Evolutionary conservation across 2,329 filamentous ascomycete species (phyloP).

Genomic region (Xylaria sp.): DNA sequence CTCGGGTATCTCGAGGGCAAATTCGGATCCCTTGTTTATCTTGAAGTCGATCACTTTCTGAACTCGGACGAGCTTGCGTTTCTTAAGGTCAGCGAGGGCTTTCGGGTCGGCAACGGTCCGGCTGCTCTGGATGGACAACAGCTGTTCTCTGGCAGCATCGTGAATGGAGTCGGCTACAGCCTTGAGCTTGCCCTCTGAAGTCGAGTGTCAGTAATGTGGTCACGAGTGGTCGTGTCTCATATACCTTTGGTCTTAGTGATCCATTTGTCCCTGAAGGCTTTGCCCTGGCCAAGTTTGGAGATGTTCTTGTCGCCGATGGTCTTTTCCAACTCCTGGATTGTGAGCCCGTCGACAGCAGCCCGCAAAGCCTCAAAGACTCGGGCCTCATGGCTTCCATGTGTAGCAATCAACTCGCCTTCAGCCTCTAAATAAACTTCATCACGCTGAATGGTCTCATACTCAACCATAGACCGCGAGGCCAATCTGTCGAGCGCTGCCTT

Average conservation of each 20-base stretch:
- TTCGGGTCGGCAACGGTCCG: constrained; percentile 67
- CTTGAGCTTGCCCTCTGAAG: constrained; percentile 21
- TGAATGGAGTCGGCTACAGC: constrained; percentile 71
- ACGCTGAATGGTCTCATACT: not conserved
- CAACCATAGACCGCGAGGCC: constrained; percentile 18
- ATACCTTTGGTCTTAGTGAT: constrained; percentile 59
- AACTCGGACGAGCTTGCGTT: constrained; percentile 87
- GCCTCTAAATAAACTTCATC: constrained; percentile 8
- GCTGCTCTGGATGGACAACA: constrained; percentile 69
- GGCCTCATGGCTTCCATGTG: constrained; percentile 29
- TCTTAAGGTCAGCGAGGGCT: constrained; percentile 81
- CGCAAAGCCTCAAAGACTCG: constrained; percentile 26
- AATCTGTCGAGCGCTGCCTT: constrained; percentile 31
- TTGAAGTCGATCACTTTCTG: constrained; percentile 88
- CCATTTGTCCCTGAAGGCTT: constrained; percentile 85
- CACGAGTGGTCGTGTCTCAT: too few species aligned
- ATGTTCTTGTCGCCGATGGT: constrained; percentile 54
- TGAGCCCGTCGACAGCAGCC: constrained; percentile 14
- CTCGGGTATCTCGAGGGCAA: constrained; percentile 85
- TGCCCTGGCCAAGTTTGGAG: constrained; percentile 87
- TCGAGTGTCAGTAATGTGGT: too few species aligned
- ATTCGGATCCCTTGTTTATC: constrained; percentile 86
- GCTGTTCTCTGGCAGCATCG: constrained; percentile 80
- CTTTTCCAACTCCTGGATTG: constrained; percentile 47
- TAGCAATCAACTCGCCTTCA: constrained; percentile 28